Evolutionary conservation across 768 basidiomycete species (phyloP).

Genomic region (Cytidiella melzeri): DNA sequence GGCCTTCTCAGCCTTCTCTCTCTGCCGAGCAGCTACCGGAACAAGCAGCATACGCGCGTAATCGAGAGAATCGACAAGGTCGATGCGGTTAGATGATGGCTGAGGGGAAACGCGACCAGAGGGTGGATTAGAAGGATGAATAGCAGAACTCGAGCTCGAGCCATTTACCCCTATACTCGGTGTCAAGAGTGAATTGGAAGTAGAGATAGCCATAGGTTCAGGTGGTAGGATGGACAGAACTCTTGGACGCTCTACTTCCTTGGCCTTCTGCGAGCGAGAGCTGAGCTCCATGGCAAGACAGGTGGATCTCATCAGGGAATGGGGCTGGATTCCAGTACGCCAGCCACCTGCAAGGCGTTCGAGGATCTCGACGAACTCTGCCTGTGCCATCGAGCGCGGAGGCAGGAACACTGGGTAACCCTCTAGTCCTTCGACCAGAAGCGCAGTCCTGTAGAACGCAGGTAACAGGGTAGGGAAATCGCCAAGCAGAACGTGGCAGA

Average conservation of each 20-base stretch:
- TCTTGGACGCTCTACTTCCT: constrained; percentile 16
- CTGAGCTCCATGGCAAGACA: constrained; percentile 41
- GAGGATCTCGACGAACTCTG: constrained; percentile 81
- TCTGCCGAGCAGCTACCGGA: constrained; percentile 61
- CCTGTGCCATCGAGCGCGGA: constrained; percentile 84
- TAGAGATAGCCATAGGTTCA: constrained; percentile 17
- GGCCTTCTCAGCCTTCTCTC: constrained; percentile 48
- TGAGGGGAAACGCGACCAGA: constrained; percentile 17
- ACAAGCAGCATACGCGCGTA: constrained; percentile 66
- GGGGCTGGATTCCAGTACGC: constrained; percentile 57
- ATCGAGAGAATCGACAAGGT: constrained; percentile 55
- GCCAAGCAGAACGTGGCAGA: constrained; percentile 72
- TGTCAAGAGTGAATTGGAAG: constrained; percentile 22
- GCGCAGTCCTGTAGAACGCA: constrained; percentile 59
- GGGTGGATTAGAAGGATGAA: constrained; percentile 15
- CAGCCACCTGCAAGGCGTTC: constrained; percentile 78
- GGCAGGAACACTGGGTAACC: constrained; percentile 87
- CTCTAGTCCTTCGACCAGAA: constrained; percentile 74
- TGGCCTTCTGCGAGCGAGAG: constrained; percentile 18
- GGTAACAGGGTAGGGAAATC: constrained; percentile 60
- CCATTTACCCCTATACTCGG: constrained; percentile 21
- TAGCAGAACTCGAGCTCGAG: constrained; percentile 23
- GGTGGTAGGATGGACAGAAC: constrained; percentile 12
- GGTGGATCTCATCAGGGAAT: constrained; percentile 36
- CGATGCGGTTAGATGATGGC: constrained; percentile 21